Conservation (phyloP, 2,329 filamentous ascomycete species). For the Aspergillus flavus region DNA sequence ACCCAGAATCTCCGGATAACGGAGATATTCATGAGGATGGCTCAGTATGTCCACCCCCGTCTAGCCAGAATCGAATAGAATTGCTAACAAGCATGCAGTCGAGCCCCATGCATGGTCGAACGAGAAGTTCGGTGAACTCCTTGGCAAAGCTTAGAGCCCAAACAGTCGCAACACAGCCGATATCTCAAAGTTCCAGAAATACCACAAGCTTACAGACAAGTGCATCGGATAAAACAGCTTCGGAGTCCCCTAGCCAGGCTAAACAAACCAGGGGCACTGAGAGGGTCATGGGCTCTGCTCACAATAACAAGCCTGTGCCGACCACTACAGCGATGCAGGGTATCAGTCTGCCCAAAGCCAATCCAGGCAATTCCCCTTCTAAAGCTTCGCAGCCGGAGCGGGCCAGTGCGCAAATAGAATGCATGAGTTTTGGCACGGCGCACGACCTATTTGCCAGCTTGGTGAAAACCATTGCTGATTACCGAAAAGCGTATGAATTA, state of each 20-base stretch:
- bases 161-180: too few relatives aligned
- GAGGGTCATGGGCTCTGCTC: not conserved
- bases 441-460: not conserved
- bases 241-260: not conserved
- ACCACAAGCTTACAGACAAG: not conserved
- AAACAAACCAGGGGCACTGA: not conserved
- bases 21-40: not conserved
- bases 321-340: not conserved
- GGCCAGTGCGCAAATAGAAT: not conserved
- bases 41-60: not conserved
- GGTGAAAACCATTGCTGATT: not conserved
- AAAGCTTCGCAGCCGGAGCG: not conserved
- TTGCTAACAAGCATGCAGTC: not conserved
- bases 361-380: not conserved
- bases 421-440: not conserved
- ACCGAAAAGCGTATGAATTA: not conserved
- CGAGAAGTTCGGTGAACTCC: not conserved
- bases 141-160: not conserved
- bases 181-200: not conserved
- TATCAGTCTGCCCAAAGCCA: not conserved
- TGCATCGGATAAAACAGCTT: not conserved
- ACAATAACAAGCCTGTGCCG: not conserved
- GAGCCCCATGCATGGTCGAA: not conserved
- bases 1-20: not conserved
- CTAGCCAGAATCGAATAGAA: not conserved